Evolutionary conservation across 2,329 filamentous ascomycete genomes (phyloP).

Genomic region (Hansfordia pulvinata): DNA sequence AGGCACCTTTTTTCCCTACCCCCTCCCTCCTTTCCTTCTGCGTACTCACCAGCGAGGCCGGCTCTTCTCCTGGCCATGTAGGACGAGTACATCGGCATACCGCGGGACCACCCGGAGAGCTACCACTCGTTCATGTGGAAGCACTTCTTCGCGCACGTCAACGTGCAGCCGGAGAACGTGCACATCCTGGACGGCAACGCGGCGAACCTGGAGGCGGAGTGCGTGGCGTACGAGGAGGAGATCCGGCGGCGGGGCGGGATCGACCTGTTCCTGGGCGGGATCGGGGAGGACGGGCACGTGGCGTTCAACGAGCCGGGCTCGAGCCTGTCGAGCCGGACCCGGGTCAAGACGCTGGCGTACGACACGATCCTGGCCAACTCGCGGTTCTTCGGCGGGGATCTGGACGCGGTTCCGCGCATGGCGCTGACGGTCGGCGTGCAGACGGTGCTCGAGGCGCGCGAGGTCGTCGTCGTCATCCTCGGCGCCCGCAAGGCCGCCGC

Average conservation of each 20-base stretch:
- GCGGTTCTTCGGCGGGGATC: constrained; percentile 66
- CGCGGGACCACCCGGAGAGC: constrained; percentile 70
- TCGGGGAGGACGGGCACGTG: constrained; percentile 77
- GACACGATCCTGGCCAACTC: constrained; percentile 81
- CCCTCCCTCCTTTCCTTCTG: constrained; percentile 1
- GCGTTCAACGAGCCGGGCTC: constrained; percentile 86
- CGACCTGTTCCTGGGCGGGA: constrained; percentile 73
- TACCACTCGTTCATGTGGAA: constrained; percentile 94
- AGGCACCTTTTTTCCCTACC: background rate
- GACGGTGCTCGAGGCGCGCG: constrained; percentile 67
- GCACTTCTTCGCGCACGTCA: constrained; percentile 77
- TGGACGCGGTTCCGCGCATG: constrained; percentile 64
- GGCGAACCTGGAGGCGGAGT: constrained; percentile 60
- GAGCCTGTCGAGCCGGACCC: constrained; percentile 61
- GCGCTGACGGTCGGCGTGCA: constrained; percentile 76
- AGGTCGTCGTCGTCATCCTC: constrained; percentile 72
- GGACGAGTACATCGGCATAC: constrained; percentile 80
- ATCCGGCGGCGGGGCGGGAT: constrained; percentile 67
- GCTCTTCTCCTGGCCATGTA: constrained; percentile 16
- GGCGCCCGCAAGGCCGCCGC: constrained; percentile 72
- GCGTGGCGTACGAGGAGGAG: constrained; percentile 64
- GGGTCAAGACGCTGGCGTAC: constrained; percentile 77
- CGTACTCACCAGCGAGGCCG: background rate
- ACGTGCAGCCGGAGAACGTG: constrained; percentile 69
- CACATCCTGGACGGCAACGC: constrained; percentile 78